Evolutionary conservation across 768 basidiomycete species (phyloP), one percentile per base, ranked within the genome.

Genomic region (Sarcodon aspratus): DNA sequence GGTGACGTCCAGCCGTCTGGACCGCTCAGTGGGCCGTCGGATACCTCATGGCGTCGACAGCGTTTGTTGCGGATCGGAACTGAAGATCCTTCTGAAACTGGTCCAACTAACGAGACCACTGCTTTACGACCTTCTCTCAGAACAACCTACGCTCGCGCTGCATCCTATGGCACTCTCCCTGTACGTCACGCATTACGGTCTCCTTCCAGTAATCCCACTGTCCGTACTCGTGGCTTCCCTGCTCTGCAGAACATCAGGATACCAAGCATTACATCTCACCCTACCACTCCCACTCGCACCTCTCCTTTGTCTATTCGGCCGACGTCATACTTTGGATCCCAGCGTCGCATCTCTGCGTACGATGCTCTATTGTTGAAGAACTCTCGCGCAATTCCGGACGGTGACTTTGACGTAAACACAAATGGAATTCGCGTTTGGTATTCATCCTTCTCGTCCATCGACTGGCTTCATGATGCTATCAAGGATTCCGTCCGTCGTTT

Each of bases 381-480:
- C 62, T 21, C 62, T 59, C 44, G 53, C 62, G 38, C 52, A 11
- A 45, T 35, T 1, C 42, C 50, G 8, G 52, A 45, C 7, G 61
- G 69, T 13, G 78, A 75, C 42, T 61, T 72, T 13, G 82, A 80
- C 49, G 72, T 79, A 33, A 80, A 78, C 58, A 79, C 80, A 45
- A 95, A 95, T 55, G 93, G 93, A 34, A 81, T 90, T 49, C 83
- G 90, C 27, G 88, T 92, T n/a, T 88, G 84, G 89, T 92, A 91
- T 63, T 81, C 85, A 9, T 88, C 86, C 3, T 95, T 82, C 67
- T 82, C 88, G 0, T 91, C 87, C 15, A 85, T 95, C 49, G 93
- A 97, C 64, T 97, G 94, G 95, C 70, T 97, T 48, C 95, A 97
- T 58, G 95, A 97, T 67, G 78, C 89, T 36, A 90, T 97, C 69